Percentiles rank a stretch among this genome's conserved stretches.
Evolutionary conservation across 2,329 filamentous ascomycete genomes (phyloP).

Genomic region (Ceratocystis smalleyi): DNA sequence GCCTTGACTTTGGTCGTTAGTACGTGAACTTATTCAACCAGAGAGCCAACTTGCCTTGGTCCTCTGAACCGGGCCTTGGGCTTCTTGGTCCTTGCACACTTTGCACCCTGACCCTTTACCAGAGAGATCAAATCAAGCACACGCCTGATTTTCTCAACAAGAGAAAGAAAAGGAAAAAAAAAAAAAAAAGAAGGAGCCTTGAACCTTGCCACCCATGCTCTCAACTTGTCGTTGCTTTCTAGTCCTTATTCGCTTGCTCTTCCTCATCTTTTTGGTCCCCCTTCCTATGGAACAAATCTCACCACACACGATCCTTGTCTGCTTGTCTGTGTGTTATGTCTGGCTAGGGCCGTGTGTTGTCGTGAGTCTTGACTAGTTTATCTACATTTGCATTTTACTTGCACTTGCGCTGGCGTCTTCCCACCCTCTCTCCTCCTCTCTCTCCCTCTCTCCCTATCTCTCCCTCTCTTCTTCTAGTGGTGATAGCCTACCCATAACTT

Average conservation of each 20-base stretch:
- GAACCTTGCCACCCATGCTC: conserved; percentile 4
- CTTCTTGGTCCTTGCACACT: conserved; percentile 3
- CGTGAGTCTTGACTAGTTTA: not conserved
- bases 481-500: not conserved
- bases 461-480: not conserved
- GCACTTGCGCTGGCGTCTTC: conserved; percentile 4
- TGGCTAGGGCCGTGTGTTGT: conserved; percentile 2
- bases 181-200: not conserved
- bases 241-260: not conserved
- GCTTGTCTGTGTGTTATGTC: conserved; percentile 5
- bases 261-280: not conserved
- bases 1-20: not conserved
- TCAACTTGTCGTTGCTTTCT: conserved; percentile 1
- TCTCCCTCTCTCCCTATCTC: conserved; percentile 5
- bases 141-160: not conserved
- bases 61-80: not conserved
- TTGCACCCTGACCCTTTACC: conserved; percentile 1
- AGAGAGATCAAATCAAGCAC: conserved; percentile 5
- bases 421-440: not conserved
- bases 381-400: conserved; percentile 6
- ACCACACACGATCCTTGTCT: conserved; percentile 1
- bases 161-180: no score
- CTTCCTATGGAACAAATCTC: conserved; percentile 7
- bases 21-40: not conserved
- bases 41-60: not conserved